Evolutionary conservation across 2,329 filamentous ascomycete genomes (phyloP), one percentile per base, ranked within the genome.

Genomic region (Orbilia javanica): DNA sequence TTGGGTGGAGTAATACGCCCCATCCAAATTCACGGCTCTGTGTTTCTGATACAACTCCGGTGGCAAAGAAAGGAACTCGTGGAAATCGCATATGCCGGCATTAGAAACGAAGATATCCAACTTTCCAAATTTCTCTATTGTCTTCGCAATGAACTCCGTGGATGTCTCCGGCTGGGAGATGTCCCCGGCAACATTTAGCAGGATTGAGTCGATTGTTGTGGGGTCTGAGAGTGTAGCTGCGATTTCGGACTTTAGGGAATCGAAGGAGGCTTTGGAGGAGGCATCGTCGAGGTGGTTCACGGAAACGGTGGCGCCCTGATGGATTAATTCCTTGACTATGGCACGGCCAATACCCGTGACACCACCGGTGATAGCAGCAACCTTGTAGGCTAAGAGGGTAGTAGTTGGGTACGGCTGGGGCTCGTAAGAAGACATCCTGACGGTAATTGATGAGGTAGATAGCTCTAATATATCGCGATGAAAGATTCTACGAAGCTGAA

Each of bases 1-100:
- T 86, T 97, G 94, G 22, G 92, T 91, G 39, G 92, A 88, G 85
- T 94, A 94, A 86, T 96, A 97, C n/a, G 93, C 92, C 52, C 94
- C 94, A 80, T 91, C 90, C 80, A 97, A 89, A 85, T 97, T 97
- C 62, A 92, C 95, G 42, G 88, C 86, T 46, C 96, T 86, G 1
- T 93, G 96, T 68, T 87, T 86, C 79, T 88, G 85, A 82, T 94
- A 92, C 68, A 96, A 89, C 71, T 91, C 88, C 0, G 90, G 88
- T 8, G 89, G 87, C 50, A 97, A 88, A 20, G 89, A 89, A 72
- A 97, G 85, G 82, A 97, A 96, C 80, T 96, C 92, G 74, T 91
- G 91, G 84, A 97, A 97, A 80, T 92, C 88, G 86, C 93, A 97
- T 75, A 97, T 88, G 5, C 94, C 94, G 3, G 94, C 94, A 85